These are phyloP conservation scores for Haemoproteus tartakovskyi DNA, from an alignment of 169 alveolate genomes.

Conservation along the genomic window DNA sequence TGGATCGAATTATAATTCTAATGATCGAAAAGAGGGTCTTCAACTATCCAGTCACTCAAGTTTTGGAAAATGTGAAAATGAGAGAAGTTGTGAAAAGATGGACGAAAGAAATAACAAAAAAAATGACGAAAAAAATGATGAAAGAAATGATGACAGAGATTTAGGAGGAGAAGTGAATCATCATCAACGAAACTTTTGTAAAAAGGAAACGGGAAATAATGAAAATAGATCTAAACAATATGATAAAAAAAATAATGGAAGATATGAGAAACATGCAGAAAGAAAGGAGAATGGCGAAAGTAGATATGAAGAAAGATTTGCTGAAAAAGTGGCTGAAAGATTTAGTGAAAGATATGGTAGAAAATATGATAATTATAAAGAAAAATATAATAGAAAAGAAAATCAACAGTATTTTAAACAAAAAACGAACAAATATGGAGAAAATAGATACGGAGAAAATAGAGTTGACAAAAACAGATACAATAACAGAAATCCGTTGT, in stretches of 20 bases:
- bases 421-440: not conserved
- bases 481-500: not conserved
- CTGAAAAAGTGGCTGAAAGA: too few species aligned
- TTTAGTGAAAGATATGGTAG: not conserved
- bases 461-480: not conserved
- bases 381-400: slow-evolving; percentile 4
- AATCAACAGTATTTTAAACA: not conserved
- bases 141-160: not conserved
- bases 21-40: not conserved
- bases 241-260: slow-evolving; percentile 1
- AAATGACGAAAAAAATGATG: slow-evolving; percentile 4
- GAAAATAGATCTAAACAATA: slow-evolving; percentile 3
- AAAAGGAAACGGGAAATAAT: not conserved
- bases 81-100: not conserved
- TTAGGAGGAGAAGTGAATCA: not conserved
- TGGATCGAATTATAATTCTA: too few species aligned
- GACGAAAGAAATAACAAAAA: not conserved
- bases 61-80: not conserved
- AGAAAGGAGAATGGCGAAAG: slow-evolving; percentile 10
- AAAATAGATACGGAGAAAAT: not conserved
- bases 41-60: not conserved
- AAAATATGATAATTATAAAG: slow-evolving; percentile 9
- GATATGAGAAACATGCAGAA: slow-evolving; percentile 12
- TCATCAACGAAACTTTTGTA: not conserved
- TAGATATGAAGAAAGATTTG: slow-evolving; percentile 3